Percentiles rank a stretch among this genome's conserved stretches.
Conservation (phyloP, 805 yeast genomes). For the Candida lessepsii region DNA sequence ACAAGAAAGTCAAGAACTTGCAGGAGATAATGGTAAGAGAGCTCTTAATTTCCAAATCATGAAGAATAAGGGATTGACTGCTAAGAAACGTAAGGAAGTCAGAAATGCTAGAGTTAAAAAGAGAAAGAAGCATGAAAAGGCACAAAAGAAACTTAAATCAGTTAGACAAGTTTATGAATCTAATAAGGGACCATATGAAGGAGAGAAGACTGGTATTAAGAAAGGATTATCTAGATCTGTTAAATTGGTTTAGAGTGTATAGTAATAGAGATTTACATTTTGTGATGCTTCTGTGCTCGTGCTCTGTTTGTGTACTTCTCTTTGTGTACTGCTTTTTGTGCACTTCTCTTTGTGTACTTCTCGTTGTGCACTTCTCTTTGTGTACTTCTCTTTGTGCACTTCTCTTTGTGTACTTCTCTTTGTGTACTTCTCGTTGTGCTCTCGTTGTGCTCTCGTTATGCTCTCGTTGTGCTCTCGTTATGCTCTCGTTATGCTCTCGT, state of each 20-base stretch:
- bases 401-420: no score
- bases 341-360: no score
- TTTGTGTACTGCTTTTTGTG: no score
- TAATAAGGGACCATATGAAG: slow-evolving; percentile 68
- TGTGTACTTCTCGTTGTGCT: no score
- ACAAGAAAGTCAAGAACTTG: slow-evolving; percentile 63
- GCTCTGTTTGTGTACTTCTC: no score
- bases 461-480: no score
- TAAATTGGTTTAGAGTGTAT: slow-evolving; percentile 48
- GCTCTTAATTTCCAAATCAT: slow-evolving; percentile 92
- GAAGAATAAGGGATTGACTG: slow-evolving; percentile 95
- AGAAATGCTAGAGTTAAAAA: slow-evolving; percentile 96
- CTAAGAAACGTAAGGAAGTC: slow-evolving; percentile 88
- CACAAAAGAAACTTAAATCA: slow-evolving; percentile 89
- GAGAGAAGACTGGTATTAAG: slow-evolving; percentile 97
- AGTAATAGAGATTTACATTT: background rate
- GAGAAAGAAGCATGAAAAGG: slow-evolving; percentile 94
- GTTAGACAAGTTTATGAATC: slow-evolving; percentile 87
- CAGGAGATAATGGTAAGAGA: slow-evolving; percentile 84
- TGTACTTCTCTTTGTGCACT: no score
- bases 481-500: no score
- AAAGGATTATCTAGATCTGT: slow-evolving; percentile 89
- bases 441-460: no score
- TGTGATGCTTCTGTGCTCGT: no score
- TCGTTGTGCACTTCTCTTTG: no score